A percentile compares a stretch with the other conserved stretches of the same genome.
Evolutionary conservation across 2,329 filamentous ascomycete species (phyloP).

Genomic region (Botrytis pseudocinerea): DNA sequence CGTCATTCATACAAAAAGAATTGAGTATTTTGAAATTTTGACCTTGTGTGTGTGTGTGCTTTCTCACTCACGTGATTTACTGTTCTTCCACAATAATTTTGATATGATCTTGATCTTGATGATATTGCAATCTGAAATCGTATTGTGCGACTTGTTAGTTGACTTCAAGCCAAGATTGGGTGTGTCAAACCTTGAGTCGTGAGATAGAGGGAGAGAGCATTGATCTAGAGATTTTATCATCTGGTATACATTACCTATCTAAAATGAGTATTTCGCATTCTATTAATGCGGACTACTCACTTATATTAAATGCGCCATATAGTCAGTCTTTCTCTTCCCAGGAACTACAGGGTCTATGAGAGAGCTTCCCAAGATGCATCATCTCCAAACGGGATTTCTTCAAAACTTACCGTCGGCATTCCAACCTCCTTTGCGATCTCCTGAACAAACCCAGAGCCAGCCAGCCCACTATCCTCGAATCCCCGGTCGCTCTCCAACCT

Average conservation of each 20-base stretch:
- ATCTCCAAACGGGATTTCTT: background rate
- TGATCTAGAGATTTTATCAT: background rate
- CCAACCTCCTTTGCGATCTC: background rate
- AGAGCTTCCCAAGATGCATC: background rate
- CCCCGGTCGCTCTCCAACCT: background rate
- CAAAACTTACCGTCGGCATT: background rate
- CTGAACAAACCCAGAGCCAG: background rate
- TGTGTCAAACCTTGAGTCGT: background rate
- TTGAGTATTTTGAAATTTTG: background rate
- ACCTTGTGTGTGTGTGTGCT: background rate
- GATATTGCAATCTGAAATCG: background rate
- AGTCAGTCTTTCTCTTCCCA: background rate
- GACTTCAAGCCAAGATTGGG: background rate
- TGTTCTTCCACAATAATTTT: background rate
- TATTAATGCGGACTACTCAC: background rate
- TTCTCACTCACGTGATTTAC: background rate
- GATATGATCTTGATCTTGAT: background rate
- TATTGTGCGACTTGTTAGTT: background rate
- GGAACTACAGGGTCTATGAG: background rate
- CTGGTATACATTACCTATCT: background rate
- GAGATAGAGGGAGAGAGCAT: background rate
- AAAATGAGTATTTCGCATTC: too few species aligned
- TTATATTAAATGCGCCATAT: background rate
- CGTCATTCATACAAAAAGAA: constrained; percentile 15
- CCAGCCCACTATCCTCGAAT: background rate